Conservation (phyloP, 352 stramenopile species). For the Pythium aristosporum region DNA sequence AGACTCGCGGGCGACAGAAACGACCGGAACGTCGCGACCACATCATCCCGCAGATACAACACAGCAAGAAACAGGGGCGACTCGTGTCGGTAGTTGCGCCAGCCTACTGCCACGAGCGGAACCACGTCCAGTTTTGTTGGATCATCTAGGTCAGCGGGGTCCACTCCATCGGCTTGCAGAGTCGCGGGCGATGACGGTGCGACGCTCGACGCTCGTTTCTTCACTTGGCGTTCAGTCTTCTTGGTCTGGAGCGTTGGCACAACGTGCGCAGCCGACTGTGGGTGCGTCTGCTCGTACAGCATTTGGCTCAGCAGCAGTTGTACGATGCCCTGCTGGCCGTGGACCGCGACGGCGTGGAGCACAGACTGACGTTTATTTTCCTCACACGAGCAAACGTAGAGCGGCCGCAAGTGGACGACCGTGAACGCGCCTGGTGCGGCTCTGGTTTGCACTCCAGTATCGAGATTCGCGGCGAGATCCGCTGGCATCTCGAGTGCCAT, state of each 20-base stretch:
- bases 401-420: slow-evolving; percentile 31
- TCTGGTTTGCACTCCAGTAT: slow-evolving; percentile 3
- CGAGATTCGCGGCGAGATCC: neutral
- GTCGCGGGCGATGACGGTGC: slow-evolving; percentile 5
- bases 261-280: slow-evolving; percentile 1
- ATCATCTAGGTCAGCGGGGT: slow-evolving; percentile 2
- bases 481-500: slow-evolving; percentile 31
- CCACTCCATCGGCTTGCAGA: neutral
- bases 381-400: slow-evolving; percentile 71
- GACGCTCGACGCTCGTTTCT: slow-evolving; percentile 7
- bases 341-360: slow-evolving; percentile 54
- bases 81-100: slow-evolving; percentile 67
- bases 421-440: neutral
- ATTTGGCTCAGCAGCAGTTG: slow-evolving; percentile 50
- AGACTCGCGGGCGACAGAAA: slow-evolving; percentile 44
- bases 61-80: slow-evolving; percentile 65
- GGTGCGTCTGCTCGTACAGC: slow-evolving; percentile 40
- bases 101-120: slow-evolving; percentile 32
- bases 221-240: neutral
- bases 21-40: slow-evolving; percentile 36
- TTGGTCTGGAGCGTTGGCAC: slow-evolving; percentile 1
- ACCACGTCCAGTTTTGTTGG: slow-evolving; percentile 25
- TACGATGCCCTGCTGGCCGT: slow-evolving; percentile 54
- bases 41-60: slow-evolving; percentile 48
- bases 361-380: slow-evolving; percentile 63